Evolutionary conservation across 2,329 filamentous ascomycete genomes (phyloP).

Genomic region (Talaromyces sp.): DNA sequence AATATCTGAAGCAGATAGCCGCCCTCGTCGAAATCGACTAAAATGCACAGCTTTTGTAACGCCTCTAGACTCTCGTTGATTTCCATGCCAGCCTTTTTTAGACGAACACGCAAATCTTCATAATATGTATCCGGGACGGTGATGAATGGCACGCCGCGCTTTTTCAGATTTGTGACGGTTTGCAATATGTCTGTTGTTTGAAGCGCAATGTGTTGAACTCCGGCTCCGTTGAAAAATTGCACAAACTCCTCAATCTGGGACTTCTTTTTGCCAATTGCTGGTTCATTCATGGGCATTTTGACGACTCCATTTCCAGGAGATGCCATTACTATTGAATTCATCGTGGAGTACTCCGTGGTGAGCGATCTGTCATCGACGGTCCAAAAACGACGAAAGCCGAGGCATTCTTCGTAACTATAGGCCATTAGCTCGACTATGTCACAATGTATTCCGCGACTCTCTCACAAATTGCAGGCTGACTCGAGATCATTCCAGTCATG

Average conservation of each 20-base stretch:
- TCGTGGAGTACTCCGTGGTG: slow-evolving; percentile 80
- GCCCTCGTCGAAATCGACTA: slow-evolving; percentile 88
- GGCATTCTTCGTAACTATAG: slow-evolving; percentile 69
- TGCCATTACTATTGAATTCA: slow-evolving; percentile 53
- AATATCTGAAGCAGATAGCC: slow-evolving; percentile 73
- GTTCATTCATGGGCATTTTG: slow-evolving; percentile 98
- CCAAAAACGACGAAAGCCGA: slow-evolving; percentile 94
- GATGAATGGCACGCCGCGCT: slow-evolving; percentile 83
- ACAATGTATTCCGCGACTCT: background rate
- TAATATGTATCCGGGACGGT: slow-evolving; percentile 79
- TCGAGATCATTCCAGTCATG: slow-evolving; percentile 84
- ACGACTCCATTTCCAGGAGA: slow-evolving; percentile 76
- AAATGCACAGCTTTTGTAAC: slow-evolving; percentile 69
- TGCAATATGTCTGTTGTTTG: slow-evolving; percentile 71
- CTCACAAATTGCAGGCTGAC: slow-evolving; percentile 49
- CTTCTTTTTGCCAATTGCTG: slow-evolving; percentile 75
- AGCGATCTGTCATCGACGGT: slow-evolving; percentile 85
- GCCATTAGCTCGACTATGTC: background rate
- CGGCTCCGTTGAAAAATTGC: slow-evolving; percentile 77
- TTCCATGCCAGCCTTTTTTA: slow-evolving; percentile 39
- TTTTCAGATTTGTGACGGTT: slow-evolving; percentile 65
- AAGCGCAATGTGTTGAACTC: slow-evolving; percentile 86
- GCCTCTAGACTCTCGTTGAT: slow-evolving; percentile 72
- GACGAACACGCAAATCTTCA: slow-evolving; percentile 63
- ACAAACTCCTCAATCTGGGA: slow-evolving; percentile 84